Conservation (phyloP, 2,329 filamentous ascomycete genomes). For the Lachnellula subtilissima region DNA sequence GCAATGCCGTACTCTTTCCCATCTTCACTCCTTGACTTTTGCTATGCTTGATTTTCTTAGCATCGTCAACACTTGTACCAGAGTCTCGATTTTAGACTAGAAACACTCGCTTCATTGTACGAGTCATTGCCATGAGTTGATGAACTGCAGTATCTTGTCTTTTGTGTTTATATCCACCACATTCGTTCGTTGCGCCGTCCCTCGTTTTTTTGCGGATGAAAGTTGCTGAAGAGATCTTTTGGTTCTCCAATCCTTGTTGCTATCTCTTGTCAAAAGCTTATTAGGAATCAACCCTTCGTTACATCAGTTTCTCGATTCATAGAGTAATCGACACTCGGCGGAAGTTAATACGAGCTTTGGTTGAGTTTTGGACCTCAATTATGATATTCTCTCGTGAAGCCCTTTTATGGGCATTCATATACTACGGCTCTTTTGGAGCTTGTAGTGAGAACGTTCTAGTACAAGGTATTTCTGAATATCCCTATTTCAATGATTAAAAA, state of each 20-base stretch:
- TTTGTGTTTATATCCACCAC: constrained; percentile 17
- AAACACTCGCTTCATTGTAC: background rate
- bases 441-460: background rate
- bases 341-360: background rate
- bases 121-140: background rate
- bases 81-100: background rate
- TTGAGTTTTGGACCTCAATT: background rate
- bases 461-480: constrained; percentile 5
- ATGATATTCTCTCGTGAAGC: constrained; percentile 14
- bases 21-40: background rate
- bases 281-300: constrained; percentile 3
- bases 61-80: background rate
- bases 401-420: constrained; percentile 13
- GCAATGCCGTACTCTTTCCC: background rate
- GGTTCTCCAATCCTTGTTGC: background rate
- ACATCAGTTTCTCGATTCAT: constrained; percentile 2
- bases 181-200: constrained; percentile 10
- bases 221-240: constrained; percentile 3
- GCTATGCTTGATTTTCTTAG: background rate
- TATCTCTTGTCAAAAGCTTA: background rate
- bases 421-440: constrained; percentile 8
- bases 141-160: background rate
- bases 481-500: background rate
- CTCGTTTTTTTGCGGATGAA: background rate
- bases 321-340: constrained; percentile 4